Percentiles rank a stretch among this genome's conserved stretches.
Conservation (phyloP, 805 yeast species). For the Helenozyma rhizophorensis region DNA sequence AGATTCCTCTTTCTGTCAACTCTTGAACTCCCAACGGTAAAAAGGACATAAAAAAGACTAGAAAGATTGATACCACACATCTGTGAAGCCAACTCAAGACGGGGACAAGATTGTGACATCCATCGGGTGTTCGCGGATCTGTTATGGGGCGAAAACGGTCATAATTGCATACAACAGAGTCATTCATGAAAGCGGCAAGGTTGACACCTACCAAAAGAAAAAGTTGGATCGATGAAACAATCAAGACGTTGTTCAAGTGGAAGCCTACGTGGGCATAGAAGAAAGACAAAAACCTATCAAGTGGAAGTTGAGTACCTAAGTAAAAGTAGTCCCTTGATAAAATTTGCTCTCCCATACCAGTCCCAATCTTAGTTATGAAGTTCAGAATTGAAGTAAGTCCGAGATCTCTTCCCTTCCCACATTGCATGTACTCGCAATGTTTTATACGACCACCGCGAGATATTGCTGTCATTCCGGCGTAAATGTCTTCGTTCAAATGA, state of each 20-base stretch:
- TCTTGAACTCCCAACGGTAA: slow-evolving; percentile 77
- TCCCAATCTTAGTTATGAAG: slow-evolving; percentile 81
- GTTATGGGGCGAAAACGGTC: slow-evolving; percentile 63
- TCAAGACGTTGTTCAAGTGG: slow-evolving; percentile 76
- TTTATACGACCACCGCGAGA: slow-evolving; percentile 79
- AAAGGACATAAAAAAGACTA: slow-evolving; percentile 77
- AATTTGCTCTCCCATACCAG: slow-evolving; percentile 90
- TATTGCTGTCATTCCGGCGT: slow-evolving; percentile 80
- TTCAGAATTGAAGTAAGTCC: slow-evolving; percentile 81
- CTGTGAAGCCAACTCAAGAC: slow-evolving; percentile 79
- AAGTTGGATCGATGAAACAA: slow-evolving; percentile 68
- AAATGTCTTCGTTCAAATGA: slow-evolving; percentile 80
- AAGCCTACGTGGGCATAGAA: slow-evolving; percentile 87
- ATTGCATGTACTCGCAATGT: slow-evolving; percentile 78
- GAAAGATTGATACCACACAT: slow-evolving; percentile 74
- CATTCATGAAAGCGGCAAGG: slow-evolving; percentile 69
- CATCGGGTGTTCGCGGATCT: slow-evolving; percentile 60
- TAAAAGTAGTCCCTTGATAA: slow-evolving; percentile 78
- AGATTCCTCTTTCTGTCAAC: slow-evolving; percentile 74
- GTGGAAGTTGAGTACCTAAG: slow-evolving; percentile 69
- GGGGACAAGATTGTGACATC: slow-evolving; percentile 72
- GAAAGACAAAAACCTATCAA: slow-evolving; percentile 74
- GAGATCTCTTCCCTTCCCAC: slow-evolving; percentile 84
- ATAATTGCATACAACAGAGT: slow-evolving; percentile 64
- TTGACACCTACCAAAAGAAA: slow-evolving; percentile 69